These are phyloP conservation scores for Emericellopsis cladophorae DNA, from an alignment of 2,329 filamentous ascomycete species.

Conservation along the genomic window DNA sequence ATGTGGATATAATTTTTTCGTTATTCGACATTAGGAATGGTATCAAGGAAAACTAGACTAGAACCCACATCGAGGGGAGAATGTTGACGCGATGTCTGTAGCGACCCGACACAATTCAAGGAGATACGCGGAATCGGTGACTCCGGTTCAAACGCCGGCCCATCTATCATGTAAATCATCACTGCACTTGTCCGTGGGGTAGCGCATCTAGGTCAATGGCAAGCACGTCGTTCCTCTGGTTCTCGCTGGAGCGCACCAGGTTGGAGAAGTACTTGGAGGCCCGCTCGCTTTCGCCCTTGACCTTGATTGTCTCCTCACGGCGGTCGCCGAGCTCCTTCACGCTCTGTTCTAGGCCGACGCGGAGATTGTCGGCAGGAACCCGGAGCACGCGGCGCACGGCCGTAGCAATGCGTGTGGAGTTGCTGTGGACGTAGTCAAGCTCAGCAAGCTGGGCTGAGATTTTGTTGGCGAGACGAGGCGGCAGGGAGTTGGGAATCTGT, in stretches of 20 bases:
- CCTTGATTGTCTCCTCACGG: slow-evolving; percentile 72
- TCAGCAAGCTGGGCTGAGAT: slow-evolving; percentile 67
- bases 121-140: too few species aligned
- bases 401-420: slow-evolving; percentile 70
- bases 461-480: slow-evolving; percentile 73
- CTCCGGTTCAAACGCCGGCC: background rate
- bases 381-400: slow-evolving; percentile 84
- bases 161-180: background rate
- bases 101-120: too few species aligned
- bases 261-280: slow-evolving; percentile 86
- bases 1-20: slow-evolving; percentile 26
- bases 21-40: background rate
- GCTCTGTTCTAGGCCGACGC: slow-evolving; percentile 68
- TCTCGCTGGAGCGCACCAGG: slow-evolving; percentile 49
- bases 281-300: slow-evolving; percentile 70
- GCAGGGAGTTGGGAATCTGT: slow-evolving; percentile 81
- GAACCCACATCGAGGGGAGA: slow-evolving; percentile 1
- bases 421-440: slow-evolving; percentile 87
- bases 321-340: slow-evolving; percentile 72
- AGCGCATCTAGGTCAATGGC: slow-evolving; percentile 43
- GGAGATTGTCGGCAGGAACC: slow-evolving; percentile 75
- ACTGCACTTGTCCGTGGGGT: slow-evolving; percentile 13
- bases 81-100: background rate
- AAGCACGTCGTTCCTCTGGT: slow-evolving; percentile 35
- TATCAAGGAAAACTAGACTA: background rate